phyloP scores from a whole-genome alignment of 257 asterid genomes.

The Solanum commersonii region DNA sequence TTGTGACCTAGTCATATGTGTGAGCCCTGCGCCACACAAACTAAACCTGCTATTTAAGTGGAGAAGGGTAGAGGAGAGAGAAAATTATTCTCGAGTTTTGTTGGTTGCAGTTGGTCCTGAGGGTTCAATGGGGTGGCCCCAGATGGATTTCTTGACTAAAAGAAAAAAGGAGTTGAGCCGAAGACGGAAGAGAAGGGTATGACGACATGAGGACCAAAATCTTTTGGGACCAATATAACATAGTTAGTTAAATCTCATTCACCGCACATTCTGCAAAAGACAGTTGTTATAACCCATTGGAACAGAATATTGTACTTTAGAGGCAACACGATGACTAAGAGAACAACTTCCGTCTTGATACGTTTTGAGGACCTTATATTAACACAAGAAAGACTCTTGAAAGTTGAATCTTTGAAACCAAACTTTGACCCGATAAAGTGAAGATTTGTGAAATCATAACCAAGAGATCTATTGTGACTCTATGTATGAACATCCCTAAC shows the following conservation, averaged over 20 bases:
- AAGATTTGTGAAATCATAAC: background rate
- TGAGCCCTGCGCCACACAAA: background rate
- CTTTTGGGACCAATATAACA: background rate
- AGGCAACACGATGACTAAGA: background rate
- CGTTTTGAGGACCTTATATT: background rate
- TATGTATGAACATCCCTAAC: background rate
- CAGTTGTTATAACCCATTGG: background rate
- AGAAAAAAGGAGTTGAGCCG: background rate
- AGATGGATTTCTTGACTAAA: background rate
- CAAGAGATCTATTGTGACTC: background rate
- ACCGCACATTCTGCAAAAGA: background rate
- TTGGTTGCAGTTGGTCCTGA: background rate
- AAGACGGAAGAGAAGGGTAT: background rate
- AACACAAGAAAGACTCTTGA: background rate
- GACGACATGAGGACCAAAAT: background rate
- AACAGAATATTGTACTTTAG: background rate
- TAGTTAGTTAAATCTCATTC: background rate
- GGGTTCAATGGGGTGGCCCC: background rate
- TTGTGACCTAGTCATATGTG: background rate
- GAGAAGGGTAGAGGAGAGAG: background rate
- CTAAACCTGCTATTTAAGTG: background rate
- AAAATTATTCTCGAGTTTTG: background rate
- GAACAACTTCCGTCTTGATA: background rate
- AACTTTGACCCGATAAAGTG: background rate
- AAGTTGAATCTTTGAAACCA: background rate